These are phyloP conservation scores for Colletotrichum lindemuthianum DNA, from an alignment of 2,329 filamentous ascomycete genomes.

Conservation along the genomic window DNA sequence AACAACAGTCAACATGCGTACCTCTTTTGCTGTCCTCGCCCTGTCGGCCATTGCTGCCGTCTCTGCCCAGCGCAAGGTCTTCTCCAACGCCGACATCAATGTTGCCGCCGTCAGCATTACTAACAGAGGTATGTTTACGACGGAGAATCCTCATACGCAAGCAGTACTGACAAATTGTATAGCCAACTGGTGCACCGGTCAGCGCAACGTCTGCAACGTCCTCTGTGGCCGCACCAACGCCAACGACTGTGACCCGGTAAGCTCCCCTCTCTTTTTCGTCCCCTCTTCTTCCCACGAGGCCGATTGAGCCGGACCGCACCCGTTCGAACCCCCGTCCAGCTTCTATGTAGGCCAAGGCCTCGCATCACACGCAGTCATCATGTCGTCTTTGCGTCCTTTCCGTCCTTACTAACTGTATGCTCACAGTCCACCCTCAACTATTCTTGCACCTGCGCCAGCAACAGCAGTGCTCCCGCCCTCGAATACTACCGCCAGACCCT, in stretches of 20 bases:
- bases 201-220: constrained; percentile 60
- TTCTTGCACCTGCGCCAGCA: constrained; percentile 58
- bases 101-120: constrained; percentile 13
- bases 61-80: constrained; percentile 36
- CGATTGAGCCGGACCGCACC: no score
- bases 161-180: constrained; percentile 2
- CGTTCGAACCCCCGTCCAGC: neutral
- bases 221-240: constrained; percentile 54
- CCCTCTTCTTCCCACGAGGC: neutral
- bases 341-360: neutral
- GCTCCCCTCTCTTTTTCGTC: constrained; percentile 38
- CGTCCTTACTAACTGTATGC: constrained; percentile 21
- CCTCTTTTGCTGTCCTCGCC: constrained; percentile 33
- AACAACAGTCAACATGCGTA: constrained; percentile 33
- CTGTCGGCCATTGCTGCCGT: constrained; percentile 31
- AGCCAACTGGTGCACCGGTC: constrained; percentile 63
- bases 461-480: constrained; percentile 60
- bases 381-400: neutral
- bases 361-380: neutral
- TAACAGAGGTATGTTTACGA: constrained; percentile 22
- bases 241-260: constrained; percentile 60
- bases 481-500: constrained; percentile 65
- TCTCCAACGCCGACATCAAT: constrained; percentile 28
- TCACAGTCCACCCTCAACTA: constrained; percentile 55
- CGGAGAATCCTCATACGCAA: neutral